Base-by-base conservation (phyloP, 192 early-diverging fungal species). In the Rhizoclosmatium sp. region DNA sequence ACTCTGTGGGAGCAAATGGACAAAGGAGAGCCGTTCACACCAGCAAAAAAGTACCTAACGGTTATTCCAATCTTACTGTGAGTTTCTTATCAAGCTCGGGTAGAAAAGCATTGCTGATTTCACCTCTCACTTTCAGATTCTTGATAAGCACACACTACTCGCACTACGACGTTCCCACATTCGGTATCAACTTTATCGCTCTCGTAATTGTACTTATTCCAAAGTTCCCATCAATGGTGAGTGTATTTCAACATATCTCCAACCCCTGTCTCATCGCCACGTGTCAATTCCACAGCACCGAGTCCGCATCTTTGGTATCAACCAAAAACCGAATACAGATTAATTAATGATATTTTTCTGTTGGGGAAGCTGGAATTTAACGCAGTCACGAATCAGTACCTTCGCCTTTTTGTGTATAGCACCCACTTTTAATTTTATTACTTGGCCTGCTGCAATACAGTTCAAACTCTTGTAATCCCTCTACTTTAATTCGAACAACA, bases 1-100 rank as follows among this genome's bases (percentile, higher is more conserved):
- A 99, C 97, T 21, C 89, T 99, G 59, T 99, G 98, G 98, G 97
- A 99, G 84, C 98, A 99, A 87, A 97, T 99, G 82, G 98, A 99
- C 87, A 93, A 95, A 75, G 97, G 97, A 47, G 94, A 92, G 62
- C 95, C 98, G 78, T 98, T 98, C 82, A 99, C 98, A 44, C 95
- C 97, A n/a, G 93, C 97, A 75, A 96, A 96, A 83, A 99, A 99
- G 83, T 99, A 95, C 82, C 85, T 98, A 56, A 98, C 95, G 19
- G 93, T 93, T n/a, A 90, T 97, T 21, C 98, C 98, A 10, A 95
- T 98, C 62, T 82, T 92, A 75, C 84, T 99, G 95, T 98, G 93
- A 89, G 94, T 64, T 9, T 42, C 10, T 40, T 19, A 41, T 23
- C 39, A 12, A 41, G 19, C 19, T 41, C 31, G 39, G 12, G 51